Conservation (phyloP, 1,139 yeast species). For the Hanseniaspora sp. region DNA sequence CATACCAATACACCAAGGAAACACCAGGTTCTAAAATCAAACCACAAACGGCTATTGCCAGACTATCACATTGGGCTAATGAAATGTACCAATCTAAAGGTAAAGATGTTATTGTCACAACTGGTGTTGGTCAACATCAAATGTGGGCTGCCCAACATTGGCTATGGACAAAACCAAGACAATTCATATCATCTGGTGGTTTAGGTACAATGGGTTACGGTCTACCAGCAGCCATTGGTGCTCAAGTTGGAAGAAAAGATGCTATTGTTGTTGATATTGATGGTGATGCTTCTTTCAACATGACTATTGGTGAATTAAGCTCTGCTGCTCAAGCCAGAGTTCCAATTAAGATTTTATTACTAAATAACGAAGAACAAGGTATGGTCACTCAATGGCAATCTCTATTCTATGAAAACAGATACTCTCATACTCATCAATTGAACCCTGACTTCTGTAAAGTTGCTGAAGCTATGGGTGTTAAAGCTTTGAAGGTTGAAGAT, state of each 20-base stretch:
- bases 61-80: slow-evolving; percentile 62
- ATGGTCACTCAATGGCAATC: slow-evolving; percentile 99
- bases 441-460: slow-evolving; percentile 89
- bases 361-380: slow-evolving; percentile 97
- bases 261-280: slow-evolving; percentile 92
- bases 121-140: slow-evolving; percentile 99
- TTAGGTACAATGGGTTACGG: slow-evolving; percentile 99
- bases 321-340: slow-evolving; percentile 90
- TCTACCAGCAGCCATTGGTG: slow-evolving; percentile 95
- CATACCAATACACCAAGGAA: slow-evolving; percentile 67
- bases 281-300: slow-evolving; percentile 96
- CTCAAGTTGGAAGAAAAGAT: slow-evolving; percentile 91
- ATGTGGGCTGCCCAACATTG: slow-evolving; percentile 99
- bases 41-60: slow-evolving; percentile 82
- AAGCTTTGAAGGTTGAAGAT: slow-evolving; percentile 61
- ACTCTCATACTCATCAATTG: slow-evolving; percentile 88
- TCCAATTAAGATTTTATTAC: slow-evolving; percentile 76
- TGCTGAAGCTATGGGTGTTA: slow-evolving; percentile 87
- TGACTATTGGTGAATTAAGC: slow-evolving; percentile 87
- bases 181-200: slow-evolving; percentile 95
- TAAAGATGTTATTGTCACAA: slow-evolving; percentile 75
- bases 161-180: slow-evolving; percentile 83
- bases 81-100: slow-evolving; percentile 33
- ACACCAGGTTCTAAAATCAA: slow-evolving; percentile 73
- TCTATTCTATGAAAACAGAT: slow-evolving; percentile 89